A percentile compares a stretch with the other conserved stretches of the same genome.
phyloP scores from a whole-genome alignment of 1,139 yeast species.

The Wickerhamomyces sp. region DNA sequence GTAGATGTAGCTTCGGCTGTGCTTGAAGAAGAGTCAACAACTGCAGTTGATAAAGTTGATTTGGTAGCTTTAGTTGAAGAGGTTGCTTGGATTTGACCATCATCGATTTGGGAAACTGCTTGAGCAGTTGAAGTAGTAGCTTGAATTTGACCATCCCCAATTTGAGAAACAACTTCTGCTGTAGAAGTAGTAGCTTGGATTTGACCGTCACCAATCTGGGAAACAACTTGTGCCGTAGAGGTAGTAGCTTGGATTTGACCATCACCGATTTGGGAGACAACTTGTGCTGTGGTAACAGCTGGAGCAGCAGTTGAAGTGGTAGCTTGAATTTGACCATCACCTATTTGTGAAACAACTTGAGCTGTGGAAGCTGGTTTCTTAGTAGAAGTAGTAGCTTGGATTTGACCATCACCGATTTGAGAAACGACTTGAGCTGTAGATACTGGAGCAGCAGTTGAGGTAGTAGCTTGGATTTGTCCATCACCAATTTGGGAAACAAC shows the following conservation, averaged over 20 bases:
- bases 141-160: conserved; percentile 54
- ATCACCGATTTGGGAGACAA: conserved; percentile 49
- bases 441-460: conserved; percentile 24
- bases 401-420: conserved; percentile 59
- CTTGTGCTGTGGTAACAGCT: conserved; percentile 21
- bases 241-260: conserved; percentile 57
- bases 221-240: conserved; percentile 26
- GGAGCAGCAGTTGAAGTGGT: conserved; percentile 18
- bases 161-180: conserved; percentile 40
- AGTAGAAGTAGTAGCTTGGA: conserved; percentile 43
- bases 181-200: conserved; percentile 32
- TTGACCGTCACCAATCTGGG: conserved; percentile 61
- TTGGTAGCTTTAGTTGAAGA: conserved; percentile 7
- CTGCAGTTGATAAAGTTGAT: background rate
- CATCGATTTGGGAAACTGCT: conserved; percentile 28
- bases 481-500: conserved; percentile 49
- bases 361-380: conserved; percentile 5
- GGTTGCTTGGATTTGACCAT: conserved; percentile 12
- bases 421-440: conserved; percentile 27
- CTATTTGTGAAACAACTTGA: conserved; percentile 7
- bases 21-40: conserved; percentile 16
- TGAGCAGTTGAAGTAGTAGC: conserved; percentile 8
- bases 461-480: conserved; percentile 55
- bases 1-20: conserved; percentile 30
- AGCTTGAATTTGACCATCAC: conserved; percentile 19